A percentile compares a stretch with the other conserved stretches of the same genome.
phyloP scores from a whole-genome alignment of 139 green algal genomes.

The Ettlia oleoabundans region DNA sequence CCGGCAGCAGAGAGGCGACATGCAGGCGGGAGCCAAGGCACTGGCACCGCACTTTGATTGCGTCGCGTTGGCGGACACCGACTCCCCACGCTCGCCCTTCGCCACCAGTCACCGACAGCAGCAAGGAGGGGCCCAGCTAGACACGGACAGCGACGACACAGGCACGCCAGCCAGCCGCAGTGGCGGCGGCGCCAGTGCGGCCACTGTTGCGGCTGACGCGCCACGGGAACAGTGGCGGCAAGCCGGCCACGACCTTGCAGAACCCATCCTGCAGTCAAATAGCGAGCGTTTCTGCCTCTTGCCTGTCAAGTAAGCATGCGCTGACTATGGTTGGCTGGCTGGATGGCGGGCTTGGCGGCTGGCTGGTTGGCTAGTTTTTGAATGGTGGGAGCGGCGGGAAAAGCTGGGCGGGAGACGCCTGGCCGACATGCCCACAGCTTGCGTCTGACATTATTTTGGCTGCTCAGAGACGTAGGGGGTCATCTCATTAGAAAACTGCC shows the following conservation, averaged over 20 bases:
- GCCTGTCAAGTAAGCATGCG: constrained; percentile 42
- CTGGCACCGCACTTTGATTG: constrained; percentile 17
- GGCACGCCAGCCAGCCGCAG: not conserved
- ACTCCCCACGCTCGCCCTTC: constrained; percentile 22
- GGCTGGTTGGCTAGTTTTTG: not conserved
- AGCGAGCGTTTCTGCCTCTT: constrained; percentile 49
- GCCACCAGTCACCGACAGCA: not conserved
- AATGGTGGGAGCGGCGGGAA: not conserved
- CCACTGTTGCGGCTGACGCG: not conserved
- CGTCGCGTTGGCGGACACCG: not conserved
- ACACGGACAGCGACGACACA: not conserved
- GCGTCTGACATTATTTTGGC: too few relatives aligned
- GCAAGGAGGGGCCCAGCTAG: not conserved
- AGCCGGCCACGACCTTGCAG: constrained; percentile 15
- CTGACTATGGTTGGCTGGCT: not conserved
- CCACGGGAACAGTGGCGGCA: not conserved
- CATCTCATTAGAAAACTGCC: too few relatives aligned
- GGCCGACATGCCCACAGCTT: too few relatives aligned
- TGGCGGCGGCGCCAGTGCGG: not conserved
- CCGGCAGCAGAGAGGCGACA: not conserved
- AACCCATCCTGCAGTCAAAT: constrained; percentile 46
- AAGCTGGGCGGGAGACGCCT: too few relatives aligned
- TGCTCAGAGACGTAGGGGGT: too few relatives aligned
- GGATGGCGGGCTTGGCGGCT: not conserved
- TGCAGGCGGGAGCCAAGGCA: constrained; percentile 9